These are phyloP conservation scores for Talaromyces borbonicus DNA, from an alignment of 495 filamentous ascomycete species.

Conservation along the genomic window DNA sequence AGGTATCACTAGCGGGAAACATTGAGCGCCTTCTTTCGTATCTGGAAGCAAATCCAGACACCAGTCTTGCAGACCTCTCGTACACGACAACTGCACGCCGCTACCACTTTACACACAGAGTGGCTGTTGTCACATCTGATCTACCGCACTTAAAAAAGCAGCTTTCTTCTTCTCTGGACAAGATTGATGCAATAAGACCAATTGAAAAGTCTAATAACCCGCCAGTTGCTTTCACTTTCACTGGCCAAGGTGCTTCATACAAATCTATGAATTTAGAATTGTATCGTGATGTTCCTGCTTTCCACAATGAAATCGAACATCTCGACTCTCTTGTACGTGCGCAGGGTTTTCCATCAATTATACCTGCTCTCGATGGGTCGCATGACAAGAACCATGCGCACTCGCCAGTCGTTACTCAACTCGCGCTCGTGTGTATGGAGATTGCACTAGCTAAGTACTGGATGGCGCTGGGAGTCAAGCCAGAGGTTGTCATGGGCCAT, in stretches of 20 bases:
- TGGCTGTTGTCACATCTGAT: slow-evolving; percentile 16
- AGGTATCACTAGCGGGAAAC: slow-evolving; percentile 24
- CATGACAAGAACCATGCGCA: slow-evolving; percentile 5
- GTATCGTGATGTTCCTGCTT: slow-evolving; percentile 14
- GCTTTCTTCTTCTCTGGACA: slow-evolving; percentile 11
- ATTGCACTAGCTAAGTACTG: slow-evolving; percentile 18
- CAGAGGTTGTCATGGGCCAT: slow-evolving; percentile 21
- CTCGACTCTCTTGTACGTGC: slow-evolving; percentile 16
- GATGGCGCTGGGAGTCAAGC: slow-evolving; percentile 11
- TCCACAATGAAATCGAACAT: slow-evolving; percentile 15
- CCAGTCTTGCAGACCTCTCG: slow-evolving; percentile 22
- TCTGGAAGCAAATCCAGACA: slow-evolving; percentile 18
- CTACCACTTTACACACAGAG: slow-evolving; percentile 32
- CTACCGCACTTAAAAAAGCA: slow-evolving; percentile 10
- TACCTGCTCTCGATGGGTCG: slow-evolving; percentile 15
- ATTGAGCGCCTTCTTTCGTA: slow-evolving; percentile 21
- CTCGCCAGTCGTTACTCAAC: slow-evolving; percentile 15
- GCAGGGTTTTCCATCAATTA: slow-evolving; percentile 21
- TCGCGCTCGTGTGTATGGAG: slow-evolving; percentile 10
- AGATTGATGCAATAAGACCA: slow-evolving; percentile 10
- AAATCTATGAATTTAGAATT: slow-evolving; percentile 18
- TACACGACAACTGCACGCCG: slow-evolving; percentile 32
- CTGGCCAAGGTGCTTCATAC: slow-evolving; percentile 59
- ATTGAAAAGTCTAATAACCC: slow-evolving; percentile 4
- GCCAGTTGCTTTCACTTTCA: slow-evolving; percentile 51